phyloP scores from a whole-genome alignment of 2,329 filamentous ascomycete species.

The Paracamarosporium sp. region DNA sequence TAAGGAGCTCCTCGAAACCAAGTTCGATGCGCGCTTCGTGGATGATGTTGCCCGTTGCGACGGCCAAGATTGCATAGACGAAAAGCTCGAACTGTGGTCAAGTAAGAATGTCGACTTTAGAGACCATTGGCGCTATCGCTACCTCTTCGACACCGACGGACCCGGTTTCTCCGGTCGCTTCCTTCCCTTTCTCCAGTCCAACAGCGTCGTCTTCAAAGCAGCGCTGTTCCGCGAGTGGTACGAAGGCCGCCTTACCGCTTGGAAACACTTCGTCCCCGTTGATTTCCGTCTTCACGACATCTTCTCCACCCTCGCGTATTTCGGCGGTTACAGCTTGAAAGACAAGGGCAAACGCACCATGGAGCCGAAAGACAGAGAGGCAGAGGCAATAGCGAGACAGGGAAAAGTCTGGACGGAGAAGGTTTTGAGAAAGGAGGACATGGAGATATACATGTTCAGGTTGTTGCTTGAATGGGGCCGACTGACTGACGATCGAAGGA shows the following conservation, averaged over 20 bases:
- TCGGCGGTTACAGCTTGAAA: conserved; percentile 50
- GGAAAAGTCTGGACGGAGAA: conserved; percentile 43
- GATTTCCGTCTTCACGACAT: conserved; percentile 76
- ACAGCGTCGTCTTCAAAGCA: conserved; percentile 72
- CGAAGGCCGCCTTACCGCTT: conserved; percentile 74
- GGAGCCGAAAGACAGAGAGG: conserved; percentile 31
- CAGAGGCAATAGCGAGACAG: conserved; percentile 40
- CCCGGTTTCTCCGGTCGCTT: conserved; percentile 71
- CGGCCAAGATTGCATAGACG: conserved; percentile 59
- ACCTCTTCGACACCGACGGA: conserved; percentile 75
- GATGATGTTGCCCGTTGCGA: conserved; percentile 64
- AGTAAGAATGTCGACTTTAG: conserved; percentile 58
- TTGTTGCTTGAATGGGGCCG: conserved; percentile 73
- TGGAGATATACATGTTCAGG: conserved; percentile 81
- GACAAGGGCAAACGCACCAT: conserved; percentile 34
- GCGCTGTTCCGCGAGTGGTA: conserved; percentile 82
- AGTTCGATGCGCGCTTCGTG: conserved; percentile 64
- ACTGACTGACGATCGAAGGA: conserved; percentile 44
- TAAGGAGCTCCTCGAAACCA: conserved; percentile 59
- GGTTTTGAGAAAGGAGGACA: conserved; percentile 60
- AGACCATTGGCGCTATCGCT: conserved; percentile 69
- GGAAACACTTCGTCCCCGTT: conserved; percentile 82
- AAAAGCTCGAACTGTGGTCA: conserved; percentile 61
- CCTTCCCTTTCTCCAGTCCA: conserved; percentile 69
- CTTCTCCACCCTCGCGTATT: conserved; percentile 77